phyloP scores from a whole-genome alignment of 176 grass and related monocot genomes.

The barley (Hordeum vulgare) region MorexV3_pseudomolecules_assembly NC_058519.1:91250509-91251008 shows the following conservation, averaged over 20 bases:
- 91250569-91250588: background rate
- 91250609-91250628: background rate
- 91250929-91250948: slow-evolving; percentile 17
- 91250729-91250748: slow-evolving; percentile 58
- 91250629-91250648: background rate
- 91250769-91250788: slow-evolving; percentile 57
- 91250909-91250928: slow-evolving; percentile 45
- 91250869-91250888: slow-evolving; percentile 38
- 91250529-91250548: slow-evolving; percentile 62
- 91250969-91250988: background rate
- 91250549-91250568: background rate
- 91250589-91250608: background rate
- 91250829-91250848: slow-evolving; percentile 45
- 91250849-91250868: slow-evolving; percentile 32
- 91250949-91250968: slow-evolving; percentile 37
- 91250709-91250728: slow-evolving; percentile 11
- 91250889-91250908: slow-evolving; percentile 50
- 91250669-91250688: background rate
- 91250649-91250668: background rate
- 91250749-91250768: slow-evolving; percentile 29
- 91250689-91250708: background rate
- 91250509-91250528: slow-evolving; percentile 56
- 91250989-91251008: background rate
- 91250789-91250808: slow-evolving; percentile 58
- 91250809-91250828: slow-evolving; percentile 18